A percentile compares a stretch with the other conserved stretches of the same genome.
phyloP scores from a whole-genome alignment of 1,284 basidiomycete species.

The Ceratobasidium sp. region DNA sequence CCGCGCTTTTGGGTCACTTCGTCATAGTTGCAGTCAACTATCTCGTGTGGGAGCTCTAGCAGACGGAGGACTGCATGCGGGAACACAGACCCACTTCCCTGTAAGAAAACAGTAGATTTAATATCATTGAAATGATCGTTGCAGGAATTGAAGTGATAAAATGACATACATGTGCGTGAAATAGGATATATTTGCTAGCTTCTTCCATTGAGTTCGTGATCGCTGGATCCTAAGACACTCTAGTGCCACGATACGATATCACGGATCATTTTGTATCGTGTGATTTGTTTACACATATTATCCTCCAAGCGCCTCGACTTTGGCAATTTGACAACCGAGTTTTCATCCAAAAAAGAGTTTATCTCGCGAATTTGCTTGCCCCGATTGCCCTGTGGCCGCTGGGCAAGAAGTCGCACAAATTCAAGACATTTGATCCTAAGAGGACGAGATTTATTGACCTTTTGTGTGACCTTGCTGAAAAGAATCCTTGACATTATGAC shows the following conservation, averaged over 20 bases:
- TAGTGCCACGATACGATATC: too few relatives aligned
- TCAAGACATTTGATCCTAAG: too few relatives aligned
- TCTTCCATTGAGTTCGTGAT: conserved; percentile 2
- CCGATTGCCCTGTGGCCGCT: neutral
- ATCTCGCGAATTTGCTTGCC: neutral
- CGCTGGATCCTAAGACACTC: too few relatives aligned
- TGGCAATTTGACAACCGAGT: too few relatives aligned
- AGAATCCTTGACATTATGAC: too few relatives aligned
- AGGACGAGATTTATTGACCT: too few relatives aligned
- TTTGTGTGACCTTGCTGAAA: too few relatives aligned
- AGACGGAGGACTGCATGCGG: conserved; percentile 3
- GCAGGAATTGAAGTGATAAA: neutral
- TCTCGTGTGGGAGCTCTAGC: conserved; percentile 36
- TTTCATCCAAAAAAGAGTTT: too few relatives aligned
- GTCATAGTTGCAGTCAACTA: conserved; percentile 30
- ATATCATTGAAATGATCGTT: neutral
- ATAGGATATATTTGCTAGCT: neutral
- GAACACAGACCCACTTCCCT: neutral
- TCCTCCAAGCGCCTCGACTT: too few relatives aligned
- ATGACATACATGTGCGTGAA: conserved; percentile 8
- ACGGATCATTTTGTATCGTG: too few relatives aligned
- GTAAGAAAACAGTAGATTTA: neutral
- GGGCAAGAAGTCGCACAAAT: too few relatives aligned
- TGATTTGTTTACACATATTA: too few relatives aligned
- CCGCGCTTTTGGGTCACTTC: conserved; percentile 16